These are phyloP conservation scores for Isoetes taiwanensis DNA, from an alignment of 75 land plant genomes.

Conservation along the genomic window DNA sequence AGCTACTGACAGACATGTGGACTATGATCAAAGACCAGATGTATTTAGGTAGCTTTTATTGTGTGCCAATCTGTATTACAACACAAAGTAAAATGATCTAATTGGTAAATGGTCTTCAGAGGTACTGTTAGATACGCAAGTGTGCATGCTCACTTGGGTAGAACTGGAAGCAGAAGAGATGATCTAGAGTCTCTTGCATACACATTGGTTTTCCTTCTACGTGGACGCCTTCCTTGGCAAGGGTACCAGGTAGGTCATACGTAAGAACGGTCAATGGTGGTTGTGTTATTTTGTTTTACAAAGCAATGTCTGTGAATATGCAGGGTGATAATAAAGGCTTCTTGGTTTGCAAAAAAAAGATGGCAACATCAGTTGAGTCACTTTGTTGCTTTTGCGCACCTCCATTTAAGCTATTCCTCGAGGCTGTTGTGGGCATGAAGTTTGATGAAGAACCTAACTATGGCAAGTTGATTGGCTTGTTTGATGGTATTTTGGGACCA, in stretches of 20 bases:
- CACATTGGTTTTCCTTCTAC: constrained; percentile 78
- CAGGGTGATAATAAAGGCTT: constrained; percentile 97
- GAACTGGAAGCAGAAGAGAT: constrained; percentile 93
- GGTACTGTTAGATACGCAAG: constrained; percentile 98
- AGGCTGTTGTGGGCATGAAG: constrained; percentile 88
- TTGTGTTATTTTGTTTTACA: too few species aligned
- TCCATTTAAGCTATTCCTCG: constrained; percentile 79
- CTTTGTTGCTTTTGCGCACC: constrained; percentile 83
- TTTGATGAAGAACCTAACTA: constrained; percentile 97
- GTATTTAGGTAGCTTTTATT: constrained; percentile 58
- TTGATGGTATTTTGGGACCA: constrained; percentile 66
- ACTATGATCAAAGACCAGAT: constrained; percentile 96
- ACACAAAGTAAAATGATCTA: not conserved
- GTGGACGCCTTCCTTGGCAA: constrained; percentile 95
- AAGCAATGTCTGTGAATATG: not conserved
- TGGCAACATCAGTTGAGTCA: constrained; percentile 92
- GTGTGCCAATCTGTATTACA: not conserved
- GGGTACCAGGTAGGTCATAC: constrained; percentile 81
- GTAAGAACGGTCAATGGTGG: too few species aligned
- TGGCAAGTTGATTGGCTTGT: constrained; percentile 66
- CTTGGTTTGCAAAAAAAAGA: constrained; percentile 92
- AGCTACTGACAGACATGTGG: constrained; percentile 64
- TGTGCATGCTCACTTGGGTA: constrained; percentile 95
- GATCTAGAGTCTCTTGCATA: constrained; percentile 92
- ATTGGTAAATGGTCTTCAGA: constrained; percentile 19